Conservation (phyloP, 2,329 filamentous ascomycete genomes). For the Claviceps lovelessii region DNA sequence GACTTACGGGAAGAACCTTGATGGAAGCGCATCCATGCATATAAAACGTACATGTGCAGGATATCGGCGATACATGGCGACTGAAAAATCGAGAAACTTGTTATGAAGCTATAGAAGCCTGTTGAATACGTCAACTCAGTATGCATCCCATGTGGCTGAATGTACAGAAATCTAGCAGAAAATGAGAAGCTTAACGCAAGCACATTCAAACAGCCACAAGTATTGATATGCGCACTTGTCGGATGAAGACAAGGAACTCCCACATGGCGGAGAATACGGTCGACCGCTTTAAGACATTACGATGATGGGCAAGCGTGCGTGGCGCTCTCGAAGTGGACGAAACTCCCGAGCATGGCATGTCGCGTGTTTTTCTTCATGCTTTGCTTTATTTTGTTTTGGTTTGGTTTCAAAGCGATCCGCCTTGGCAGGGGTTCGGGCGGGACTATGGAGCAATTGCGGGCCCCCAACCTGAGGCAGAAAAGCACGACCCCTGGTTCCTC, state of each 20-base stretch:
- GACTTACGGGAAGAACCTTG: not conserved
- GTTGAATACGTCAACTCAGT: no score
- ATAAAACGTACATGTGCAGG: no score
- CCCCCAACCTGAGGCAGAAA: conserved; percentile 4
- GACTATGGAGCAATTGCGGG: not conserved
- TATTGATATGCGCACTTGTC: not conserved
- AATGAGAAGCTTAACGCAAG: not conserved
- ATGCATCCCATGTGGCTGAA: no score
- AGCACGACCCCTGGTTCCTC: conserved; percentile 1
- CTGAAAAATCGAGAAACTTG: no score
- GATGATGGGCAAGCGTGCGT: not conserved
- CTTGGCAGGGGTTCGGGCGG: not conserved
- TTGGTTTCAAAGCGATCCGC: not conserved
- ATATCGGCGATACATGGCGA: no score
- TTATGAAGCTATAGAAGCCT: no score
- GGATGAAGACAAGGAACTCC: no score
- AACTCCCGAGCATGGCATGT: not conserved
- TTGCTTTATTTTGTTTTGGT: not conserved
- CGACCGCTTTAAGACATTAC: no score
- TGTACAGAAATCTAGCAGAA: not conserved
- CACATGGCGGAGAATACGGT: no score
- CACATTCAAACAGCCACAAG: not conserved
- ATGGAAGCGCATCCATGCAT: no score
- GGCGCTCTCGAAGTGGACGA: not conserved
- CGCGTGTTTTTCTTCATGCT: not conserved